These are phyloP conservation scores for Xylariaceae sp. DNA, from an alignment of 2,329 filamentous ascomycete species.

Conservation along the genomic window DNA sequence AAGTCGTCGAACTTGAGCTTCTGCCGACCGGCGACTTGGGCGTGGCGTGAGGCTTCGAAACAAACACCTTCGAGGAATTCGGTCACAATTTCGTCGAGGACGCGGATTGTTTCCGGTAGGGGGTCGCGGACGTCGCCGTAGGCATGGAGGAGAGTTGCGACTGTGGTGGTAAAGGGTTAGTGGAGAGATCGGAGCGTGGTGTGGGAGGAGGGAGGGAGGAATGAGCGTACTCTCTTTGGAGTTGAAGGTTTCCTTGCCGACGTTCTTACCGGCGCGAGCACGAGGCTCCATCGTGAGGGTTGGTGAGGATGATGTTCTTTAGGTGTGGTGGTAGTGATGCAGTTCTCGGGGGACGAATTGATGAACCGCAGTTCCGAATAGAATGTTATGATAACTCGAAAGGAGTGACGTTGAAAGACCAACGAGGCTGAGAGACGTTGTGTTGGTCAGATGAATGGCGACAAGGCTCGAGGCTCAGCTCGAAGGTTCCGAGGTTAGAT, in stretches of 20 bases:
- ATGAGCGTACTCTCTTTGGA: conserved; percentile 61
- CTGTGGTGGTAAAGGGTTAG: conserved; percentile 36
- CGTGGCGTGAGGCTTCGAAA: conserved; percentile 81
- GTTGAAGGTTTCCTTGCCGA: conserved; percentile 77
- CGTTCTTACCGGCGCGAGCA: conserved; percentile 73
- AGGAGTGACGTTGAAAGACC: too few relatives aligned
- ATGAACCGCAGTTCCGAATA: too few relatives aligned
- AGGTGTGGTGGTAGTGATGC: too few relatives aligned
- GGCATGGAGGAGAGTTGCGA: conserved; percentile 71
- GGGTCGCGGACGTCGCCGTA: conserved; percentile 76
- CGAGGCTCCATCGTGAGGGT: conserved; percentile 61
- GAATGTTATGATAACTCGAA: too few relatives aligned
- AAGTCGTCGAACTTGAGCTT: conserved; percentile 99
- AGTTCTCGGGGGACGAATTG: too few relatives aligned
- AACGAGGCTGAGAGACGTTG: too few relatives aligned
- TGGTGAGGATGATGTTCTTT: too few relatives aligned
- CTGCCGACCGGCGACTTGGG: conserved; percentile 80
- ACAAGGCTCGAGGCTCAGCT: too few relatives aligned
- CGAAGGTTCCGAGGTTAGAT: too few relatives aligned
- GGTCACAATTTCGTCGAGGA: conserved; percentile 91
- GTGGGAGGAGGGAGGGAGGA: background rate
- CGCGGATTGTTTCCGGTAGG: conserved; percentile 76
- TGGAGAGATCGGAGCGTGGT: background rate
- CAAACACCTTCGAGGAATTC: conserved; percentile 95
- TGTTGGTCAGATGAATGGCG: too few relatives aligned